These are phyloP conservation scores for Kwoniella botswanensis DNA, from an alignment of 768 basidiomycete species.

Conservation along the genomic window DNA sequence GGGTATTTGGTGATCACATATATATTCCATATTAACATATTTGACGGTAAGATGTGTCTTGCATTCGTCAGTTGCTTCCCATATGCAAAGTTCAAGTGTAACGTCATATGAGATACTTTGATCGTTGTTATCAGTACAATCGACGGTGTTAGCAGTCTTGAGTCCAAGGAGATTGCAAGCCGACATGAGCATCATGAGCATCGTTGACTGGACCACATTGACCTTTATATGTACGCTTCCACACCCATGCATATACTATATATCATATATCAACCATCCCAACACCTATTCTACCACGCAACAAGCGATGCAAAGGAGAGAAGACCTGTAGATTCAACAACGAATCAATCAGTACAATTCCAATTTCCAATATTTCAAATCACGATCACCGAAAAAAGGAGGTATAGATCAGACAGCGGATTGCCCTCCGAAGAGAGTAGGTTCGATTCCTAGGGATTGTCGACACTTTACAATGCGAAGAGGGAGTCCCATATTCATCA, in stretches of 20 bases:
- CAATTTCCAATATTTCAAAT: no score
- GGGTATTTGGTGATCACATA: constrained; percentile 62
- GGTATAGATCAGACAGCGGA: constrained; percentile 54
- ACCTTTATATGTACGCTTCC: constrained; percentile 3
- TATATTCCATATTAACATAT: not conserved
- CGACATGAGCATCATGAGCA: no score
- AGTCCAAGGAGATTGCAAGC: no score
- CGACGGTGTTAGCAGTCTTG: no score
- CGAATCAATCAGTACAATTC: not conserved
- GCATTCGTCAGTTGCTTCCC: no score
- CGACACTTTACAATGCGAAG: constrained; percentile 55
- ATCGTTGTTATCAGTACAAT: no score
- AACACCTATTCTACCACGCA: not conserved
- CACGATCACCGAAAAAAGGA: not conserved
- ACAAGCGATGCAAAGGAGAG: not conserved
- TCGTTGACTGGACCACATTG: not conserved
- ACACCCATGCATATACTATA: constrained; percentile 3
- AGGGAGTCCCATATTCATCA: constrained; percentile 59
- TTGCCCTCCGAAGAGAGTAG: constrained; percentile 57
- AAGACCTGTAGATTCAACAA: not conserved
- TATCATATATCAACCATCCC: constrained; percentile 3
- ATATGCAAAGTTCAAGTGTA: no score
- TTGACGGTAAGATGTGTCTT: not conserved
- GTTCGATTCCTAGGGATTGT: constrained; percentile 60
- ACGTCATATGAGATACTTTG: no score